These are phyloP conservation scores for Trichoderma sp. DNA, from an alignment of 2,329 filamentous ascomycete species.

Conservation along the genomic window DNA sequence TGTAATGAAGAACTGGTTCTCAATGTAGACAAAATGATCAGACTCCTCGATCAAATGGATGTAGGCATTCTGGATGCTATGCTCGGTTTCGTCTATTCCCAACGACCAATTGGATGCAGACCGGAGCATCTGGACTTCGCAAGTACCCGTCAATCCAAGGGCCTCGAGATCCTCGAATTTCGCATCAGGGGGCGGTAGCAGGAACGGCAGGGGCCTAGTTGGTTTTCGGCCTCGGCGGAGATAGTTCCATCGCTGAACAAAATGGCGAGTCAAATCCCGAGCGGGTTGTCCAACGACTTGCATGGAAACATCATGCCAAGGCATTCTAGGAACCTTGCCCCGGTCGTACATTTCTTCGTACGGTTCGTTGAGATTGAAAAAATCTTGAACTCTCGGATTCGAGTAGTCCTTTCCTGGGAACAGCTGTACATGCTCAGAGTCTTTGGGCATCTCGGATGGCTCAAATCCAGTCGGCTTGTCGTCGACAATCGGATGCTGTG, in stretches of 20 bases:
- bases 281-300: slow-evolving; percentile 96
- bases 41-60: slow-evolving; percentile 92
- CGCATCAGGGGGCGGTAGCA: slow-evolving; percentile 91
- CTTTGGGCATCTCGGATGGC: slow-evolving; percentile 69
- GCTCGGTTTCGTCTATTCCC: slow-evolving; percentile 82
- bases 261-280: slow-evolving; percentile 89
- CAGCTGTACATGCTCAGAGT: slow-evolving; percentile 91
- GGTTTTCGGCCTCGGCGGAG: slow-evolving; percentile 89
- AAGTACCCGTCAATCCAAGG: slow-evolving; percentile 87
- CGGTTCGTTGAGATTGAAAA: slow-evolving; percentile 87
- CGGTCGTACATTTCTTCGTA: slow-evolving; percentile 99
- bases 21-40: slow-evolving; percentile 97
- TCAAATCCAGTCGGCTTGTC: slow-evolving; percentile 97
- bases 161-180: slow-evolving; percentile 81
- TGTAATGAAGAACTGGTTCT: slow-evolving; percentile 98
- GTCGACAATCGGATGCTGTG: slow-evolving; percentile 86
- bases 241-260: slow-evolving; percentile 98
- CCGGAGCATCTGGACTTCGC: slow-evolving; percentile 92
- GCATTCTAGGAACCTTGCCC: slow-evolving; percentile 86
- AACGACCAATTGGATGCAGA: slow-evolving; percentile 91
- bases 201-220: slow-evolving; percentile 87
- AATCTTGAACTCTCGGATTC: slow-evolving; percentile 92
- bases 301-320: slow-evolving; percentile 98
- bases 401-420: slow-evolving; percentile 99
- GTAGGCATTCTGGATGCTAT: slow-evolving; percentile 95